Conservation (phyloP, 2,329 filamentous ascomycete genomes). For the Sclerotinia borealis region DNA sequence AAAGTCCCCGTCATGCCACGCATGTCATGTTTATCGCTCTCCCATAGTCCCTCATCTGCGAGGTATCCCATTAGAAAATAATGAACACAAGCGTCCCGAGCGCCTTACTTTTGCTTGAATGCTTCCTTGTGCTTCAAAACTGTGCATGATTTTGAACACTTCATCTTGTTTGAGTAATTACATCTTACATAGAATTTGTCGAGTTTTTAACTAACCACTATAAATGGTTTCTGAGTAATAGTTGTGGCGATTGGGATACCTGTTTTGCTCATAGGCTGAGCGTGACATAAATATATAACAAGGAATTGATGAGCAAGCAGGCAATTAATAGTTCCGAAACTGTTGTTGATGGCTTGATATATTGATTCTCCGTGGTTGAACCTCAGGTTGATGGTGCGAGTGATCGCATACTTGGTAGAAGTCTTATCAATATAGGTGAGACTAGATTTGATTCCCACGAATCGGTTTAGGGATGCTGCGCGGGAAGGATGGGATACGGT, state of each 20-base stretch:
- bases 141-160: too few relatives aligned
- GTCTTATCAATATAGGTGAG: too few relatives aligned
- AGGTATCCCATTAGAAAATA: background rate
- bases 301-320: background rate
- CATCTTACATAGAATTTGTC: background rate
- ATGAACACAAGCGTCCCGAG: background rate
- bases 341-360: background rate
- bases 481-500: background rate
- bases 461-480: background rate
- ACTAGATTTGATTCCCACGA: background rate
- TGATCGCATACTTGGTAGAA: background rate
- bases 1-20: background rate
- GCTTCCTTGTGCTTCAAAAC: background rate
- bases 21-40: background rate
- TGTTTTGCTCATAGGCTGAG: slow-evolving; percentile 43
- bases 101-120: background rate
- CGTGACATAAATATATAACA: background rate
- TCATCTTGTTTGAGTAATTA: background rate
- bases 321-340: background rate
- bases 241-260: slow-evolving; percentile 50
- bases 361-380: background rate
- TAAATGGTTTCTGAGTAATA: slow-evolving; percentile 22
- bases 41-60: background rate
- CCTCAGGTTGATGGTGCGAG: background rate
- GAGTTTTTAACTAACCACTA: background rate